Base-by-base conservation (phyloP, 2,329 filamentous ascomycete genomes). In the Exophiala sideris region DNA sequence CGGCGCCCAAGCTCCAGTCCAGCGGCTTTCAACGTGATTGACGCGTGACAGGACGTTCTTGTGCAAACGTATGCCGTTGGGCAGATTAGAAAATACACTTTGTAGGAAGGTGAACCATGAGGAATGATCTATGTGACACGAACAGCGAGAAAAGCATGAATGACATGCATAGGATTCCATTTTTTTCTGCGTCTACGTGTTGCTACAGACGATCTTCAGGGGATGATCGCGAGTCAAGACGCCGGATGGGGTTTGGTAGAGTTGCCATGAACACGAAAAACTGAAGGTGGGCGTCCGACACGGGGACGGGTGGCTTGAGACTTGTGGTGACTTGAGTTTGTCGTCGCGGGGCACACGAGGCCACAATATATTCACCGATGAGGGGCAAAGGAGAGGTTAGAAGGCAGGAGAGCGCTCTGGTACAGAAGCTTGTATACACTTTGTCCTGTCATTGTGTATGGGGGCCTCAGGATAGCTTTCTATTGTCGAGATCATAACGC, bases 251-350 rank as follows among this genome's bases (percentile, higher is more conserved):
- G 50, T 16, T 50, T 57, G 46, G 54, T 35, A 47, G 34, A 16
- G 6, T 39, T 39, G 47, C 34, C 45, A 33, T 45, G 21, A 32
- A 54, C 33, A n/a, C 24, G 34, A 44, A 34, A 49, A 34, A 38
- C 38, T 48, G 45, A 54, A 49, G 38, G 29, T 45, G 50, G 41
- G 21, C 24, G 48, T 48, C 48, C 39, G 36, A 55, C 51, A 18
- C 32, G 49, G 52, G 24, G 49, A 21, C 52, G 56, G 56, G 56
- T 55, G 56, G 52, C 56, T 58, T 55, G 49, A 48, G 36, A 50
- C 52, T 12, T 36, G 41, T 21, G 48, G 51, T 36, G 44, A 48
- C 33, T 48, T 36, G 16, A 36, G 36, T 32, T 44, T 46, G 42
- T 35, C 40, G 40, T 29, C 34, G 48, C 35, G 53, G 44, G 53